These are phyloP conservation scores for Lactarius evosmus DNA, from an alignment of 768 basidiomycete species.

Conservation along the genomic window DNA sequence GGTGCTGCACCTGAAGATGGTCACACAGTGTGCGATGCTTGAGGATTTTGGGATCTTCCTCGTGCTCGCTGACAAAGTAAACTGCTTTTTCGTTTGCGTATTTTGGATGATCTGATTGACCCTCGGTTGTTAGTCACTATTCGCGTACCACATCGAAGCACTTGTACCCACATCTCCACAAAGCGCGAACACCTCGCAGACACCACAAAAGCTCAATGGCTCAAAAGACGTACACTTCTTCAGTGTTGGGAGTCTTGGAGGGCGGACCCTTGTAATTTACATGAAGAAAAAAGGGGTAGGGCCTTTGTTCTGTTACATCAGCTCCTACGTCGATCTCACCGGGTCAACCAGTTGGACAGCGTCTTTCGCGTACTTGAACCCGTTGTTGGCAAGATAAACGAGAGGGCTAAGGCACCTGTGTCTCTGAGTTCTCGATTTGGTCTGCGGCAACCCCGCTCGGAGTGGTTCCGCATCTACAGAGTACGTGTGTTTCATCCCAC, in stretches of 20 bases:
- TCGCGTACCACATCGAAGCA: constrained; percentile 95
- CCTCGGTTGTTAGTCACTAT: constrained; percentile 54
- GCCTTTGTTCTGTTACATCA: constrained; percentile 22
- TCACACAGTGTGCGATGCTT: constrained; percentile 93
- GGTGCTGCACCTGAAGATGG: constrained; percentile 89
- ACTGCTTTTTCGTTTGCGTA: not conserved
- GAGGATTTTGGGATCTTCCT: constrained; percentile 97
- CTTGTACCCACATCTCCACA: constrained; percentile 84
- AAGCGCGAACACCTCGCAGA: constrained; percentile 63
- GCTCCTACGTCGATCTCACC: constrained; percentile 24
- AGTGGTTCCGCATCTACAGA: constrained; percentile 94
- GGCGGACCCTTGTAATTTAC: constrained; percentile 87
- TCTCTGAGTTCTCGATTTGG: constrained; percentile 72
- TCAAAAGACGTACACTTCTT: constrained; percentile 95
- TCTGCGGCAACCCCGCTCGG: constrained; percentile 75
- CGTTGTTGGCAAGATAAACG: constrained; percentile 84
- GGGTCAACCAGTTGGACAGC: constrained; percentile 59
- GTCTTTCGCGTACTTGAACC: constrained; percentile 98
- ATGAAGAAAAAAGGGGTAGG: constrained; percentile 91
- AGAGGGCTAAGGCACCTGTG: constrained; percentile 65
- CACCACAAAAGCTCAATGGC: constrained; percentile 87
- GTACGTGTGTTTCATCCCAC: constrained; percentile 33
- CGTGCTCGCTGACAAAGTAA: constrained; percentile 87
- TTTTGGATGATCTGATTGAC: not conserved
- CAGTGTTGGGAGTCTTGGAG: constrained; percentile 83